Conservation (phyloP, 2,329 filamentous ascomycete species). For the Microdochium paspali region DNA sequence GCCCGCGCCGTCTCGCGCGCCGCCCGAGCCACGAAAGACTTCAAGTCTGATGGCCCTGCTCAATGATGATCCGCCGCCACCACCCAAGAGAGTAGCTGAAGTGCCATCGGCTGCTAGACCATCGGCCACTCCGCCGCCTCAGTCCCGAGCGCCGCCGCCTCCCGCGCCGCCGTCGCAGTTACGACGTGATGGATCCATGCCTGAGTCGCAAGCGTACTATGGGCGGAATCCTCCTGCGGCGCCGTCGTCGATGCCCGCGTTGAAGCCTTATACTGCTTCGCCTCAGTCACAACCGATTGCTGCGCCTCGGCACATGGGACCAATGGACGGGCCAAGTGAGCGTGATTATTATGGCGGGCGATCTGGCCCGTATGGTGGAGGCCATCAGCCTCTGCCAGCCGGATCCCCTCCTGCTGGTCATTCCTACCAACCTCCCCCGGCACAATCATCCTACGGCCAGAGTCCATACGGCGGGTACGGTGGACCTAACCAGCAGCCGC, state of each 20-base stretch:
- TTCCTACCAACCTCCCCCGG: constrained; percentile 31
- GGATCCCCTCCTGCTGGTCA: constrained; percentile 37
- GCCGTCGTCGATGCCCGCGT: constrained; percentile 39
- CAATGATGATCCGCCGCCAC: constrained; percentile 47
- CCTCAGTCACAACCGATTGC: constrained; percentile 38
- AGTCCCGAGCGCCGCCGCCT: constrained; percentile 24
- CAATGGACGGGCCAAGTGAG: constrained; percentile 26
- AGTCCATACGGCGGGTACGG: constrained; percentile 34
- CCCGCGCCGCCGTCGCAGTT: constrained; percentile 30
- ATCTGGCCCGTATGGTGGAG: constrained; percentile 18
- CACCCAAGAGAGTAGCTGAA: constrained; percentile 40
- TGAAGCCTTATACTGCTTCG: constrained; percentile 45
- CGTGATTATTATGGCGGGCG: constrained; percentile 37
- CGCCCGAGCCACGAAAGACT: constrained; percentile 44
- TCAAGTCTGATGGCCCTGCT: constrained; percentile 55
- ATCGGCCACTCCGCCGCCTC: constrained; percentile 44
- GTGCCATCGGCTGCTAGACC: constrained; percentile 28
- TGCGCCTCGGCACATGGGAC: constrained; percentile 31
- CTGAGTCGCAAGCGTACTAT: constrained; percentile 37
- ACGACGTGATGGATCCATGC: constrained; percentile 31
- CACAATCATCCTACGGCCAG: constrained; percentile 28
- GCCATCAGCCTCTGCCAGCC: constrained; percentile 24
- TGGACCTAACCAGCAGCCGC: constrained; percentile 30
- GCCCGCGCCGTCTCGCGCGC: constrained; percentile 27
- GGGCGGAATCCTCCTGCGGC: constrained; percentile 25